phyloP scores from a whole-genome alignment of 2,329 filamentous ascomycete species.

The Aquanectria penicillioides region DNA sequence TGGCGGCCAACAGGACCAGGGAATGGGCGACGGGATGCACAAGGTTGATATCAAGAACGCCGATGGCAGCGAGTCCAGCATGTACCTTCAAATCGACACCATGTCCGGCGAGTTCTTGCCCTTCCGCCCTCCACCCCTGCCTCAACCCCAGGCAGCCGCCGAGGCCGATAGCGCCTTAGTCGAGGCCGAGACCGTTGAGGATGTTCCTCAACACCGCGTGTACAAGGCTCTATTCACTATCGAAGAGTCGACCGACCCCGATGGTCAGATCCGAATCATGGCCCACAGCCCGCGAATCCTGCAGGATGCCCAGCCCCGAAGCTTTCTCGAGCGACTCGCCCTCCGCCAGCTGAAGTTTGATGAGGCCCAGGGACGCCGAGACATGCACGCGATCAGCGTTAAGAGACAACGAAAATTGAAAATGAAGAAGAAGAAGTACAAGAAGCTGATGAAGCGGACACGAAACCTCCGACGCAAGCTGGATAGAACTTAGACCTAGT shows the following conservation, averaged over 20 bases:
- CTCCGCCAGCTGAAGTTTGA: constrained; percentile 70
- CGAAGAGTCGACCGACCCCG: constrained; percentile 70
- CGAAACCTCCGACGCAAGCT: constrained; percentile 88
- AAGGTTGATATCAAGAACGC: constrained; percentile 65
- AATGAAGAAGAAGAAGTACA: constrained; percentile 99
- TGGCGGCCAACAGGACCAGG: constrained; percentile 53
- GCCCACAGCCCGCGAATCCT: constrained; percentile 69
- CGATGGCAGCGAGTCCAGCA: constrained; percentile 65
- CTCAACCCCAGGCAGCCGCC: constrained; percentile 64
- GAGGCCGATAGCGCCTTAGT: constrained; percentile 49
- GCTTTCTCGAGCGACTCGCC: constrained; percentile 78
- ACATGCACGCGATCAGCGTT: constrained; percentile 88
- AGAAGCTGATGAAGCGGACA: constrained; percentile 97
- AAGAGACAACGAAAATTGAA: constrained; percentile 92
- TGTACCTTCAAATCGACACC: constrained; percentile 74
- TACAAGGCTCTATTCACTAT: constrained; percentile 75
- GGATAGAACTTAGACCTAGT: constrained; percentile 65
- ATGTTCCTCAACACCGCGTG: constrained; percentile 59
- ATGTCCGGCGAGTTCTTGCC: constrained; percentile 78
- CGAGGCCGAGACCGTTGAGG: constrained; percentile 47
- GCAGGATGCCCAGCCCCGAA: constrained; percentile 58
- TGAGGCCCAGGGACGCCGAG: constrained; percentile 59
- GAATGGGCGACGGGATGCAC: constrained; percentile 57
- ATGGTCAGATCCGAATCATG: constrained; percentile 68
- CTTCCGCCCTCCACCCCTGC: constrained; percentile 86